Conservation (phyloP, 2,329 filamentous ascomycete species). For the Fusarium solani-melongenae region DNA sequence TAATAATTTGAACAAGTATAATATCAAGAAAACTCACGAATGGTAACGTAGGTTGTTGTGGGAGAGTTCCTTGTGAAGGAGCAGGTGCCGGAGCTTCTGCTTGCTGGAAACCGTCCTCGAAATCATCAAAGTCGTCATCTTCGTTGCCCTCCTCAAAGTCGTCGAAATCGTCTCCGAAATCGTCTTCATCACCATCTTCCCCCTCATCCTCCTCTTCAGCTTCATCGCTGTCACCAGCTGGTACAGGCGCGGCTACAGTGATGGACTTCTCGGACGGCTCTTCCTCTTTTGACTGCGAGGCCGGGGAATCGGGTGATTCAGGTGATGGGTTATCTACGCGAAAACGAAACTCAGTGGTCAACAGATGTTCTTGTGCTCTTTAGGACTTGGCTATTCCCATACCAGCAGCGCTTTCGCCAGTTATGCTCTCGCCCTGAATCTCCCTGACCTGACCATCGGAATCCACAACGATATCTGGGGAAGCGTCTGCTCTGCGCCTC, state of each 20-base stretch:
- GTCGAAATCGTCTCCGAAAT: constrained; percentile 70
- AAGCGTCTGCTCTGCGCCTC: constrained; percentile 62
- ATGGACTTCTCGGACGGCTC: constrained; percentile 42
- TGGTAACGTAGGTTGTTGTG: constrained; percentile 55
- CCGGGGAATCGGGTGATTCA: constrained; percentile 45
- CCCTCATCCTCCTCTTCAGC: constrained; percentile 32
- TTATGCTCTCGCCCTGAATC: constrained; percentile 39
- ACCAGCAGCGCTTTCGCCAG: constrained; percentile 40
- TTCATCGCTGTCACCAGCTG: constrained; percentile 41
- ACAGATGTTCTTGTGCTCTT: constrained; percentile 32
- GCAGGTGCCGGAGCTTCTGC: constrained; percentile 51
- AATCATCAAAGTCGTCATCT: constrained; percentile 73
- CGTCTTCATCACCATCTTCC: constrained; percentile 53
- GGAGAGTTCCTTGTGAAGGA: constrained; percentile 43
- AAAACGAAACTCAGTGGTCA: constrained; percentile 40
- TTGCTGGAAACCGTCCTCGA: constrained; percentile 78
- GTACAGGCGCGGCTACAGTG: constrained; percentile 24
- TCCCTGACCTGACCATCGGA: constrained; percentile 55
- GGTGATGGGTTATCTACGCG: constrained; percentile 41
- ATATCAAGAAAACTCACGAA: constrained; percentile 51
- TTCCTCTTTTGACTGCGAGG: constrained; percentile 41
- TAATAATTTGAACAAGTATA: constrained; percentile 27
- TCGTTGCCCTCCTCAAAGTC: constrained; percentile 70
- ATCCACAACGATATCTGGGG: constrained; percentile 63
- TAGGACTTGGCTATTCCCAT: constrained; percentile 40